Conservation (phyloP, 495 filamentous ascomycete species). For the Hypomontagnella monticulosa region DNA sequence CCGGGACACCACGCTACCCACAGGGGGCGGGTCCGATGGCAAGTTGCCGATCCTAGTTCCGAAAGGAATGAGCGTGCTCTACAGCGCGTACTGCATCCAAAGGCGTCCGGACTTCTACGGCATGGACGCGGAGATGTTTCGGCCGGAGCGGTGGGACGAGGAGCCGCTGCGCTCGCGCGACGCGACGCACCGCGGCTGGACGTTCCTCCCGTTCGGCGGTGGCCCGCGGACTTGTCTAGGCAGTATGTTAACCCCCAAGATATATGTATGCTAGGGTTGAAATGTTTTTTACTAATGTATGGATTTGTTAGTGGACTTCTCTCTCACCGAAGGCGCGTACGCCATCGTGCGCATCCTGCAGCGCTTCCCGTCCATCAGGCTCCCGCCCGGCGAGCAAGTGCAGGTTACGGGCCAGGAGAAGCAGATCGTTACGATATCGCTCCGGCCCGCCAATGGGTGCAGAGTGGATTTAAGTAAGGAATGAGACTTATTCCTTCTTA, state of each 20-base stretch:
- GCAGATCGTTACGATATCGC: conserved; percentile 30
- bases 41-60: conserved; percentile 61
- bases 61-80: conserved; percentile 52
- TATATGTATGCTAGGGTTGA: background rate
- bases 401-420: conserved; percentile 32
- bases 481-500: background rate
- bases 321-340: conserved; percentile 43
- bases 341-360: conserved; percentile 51
- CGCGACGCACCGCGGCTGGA: conserved; percentile 25
- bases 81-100: conserved; percentile 65
- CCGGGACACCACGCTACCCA: conserved; percentile 56
- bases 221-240: conserved; percentile 21
- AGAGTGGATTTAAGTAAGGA: conserved; percentile 27
- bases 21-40: conserved; percentile 58
- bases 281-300: background rate
- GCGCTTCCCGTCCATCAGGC: conserved; percentile 32
- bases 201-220: conserved; percentile 28
- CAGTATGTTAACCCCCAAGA: conserved; percentile 7
- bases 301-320: conserved; percentile 37
- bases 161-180: conserved; percentile 41
- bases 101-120: conserved; percentile 63
- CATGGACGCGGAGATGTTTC: conserved; percentile 62
- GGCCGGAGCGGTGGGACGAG: conserved; percentile 66
- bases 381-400: conserved; percentile 23
- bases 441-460: conserved; percentile 30